Evolutionary conservation across 257 asterid genomes (phyloP).

Genomic region (Solanum arcanum): DNA sequence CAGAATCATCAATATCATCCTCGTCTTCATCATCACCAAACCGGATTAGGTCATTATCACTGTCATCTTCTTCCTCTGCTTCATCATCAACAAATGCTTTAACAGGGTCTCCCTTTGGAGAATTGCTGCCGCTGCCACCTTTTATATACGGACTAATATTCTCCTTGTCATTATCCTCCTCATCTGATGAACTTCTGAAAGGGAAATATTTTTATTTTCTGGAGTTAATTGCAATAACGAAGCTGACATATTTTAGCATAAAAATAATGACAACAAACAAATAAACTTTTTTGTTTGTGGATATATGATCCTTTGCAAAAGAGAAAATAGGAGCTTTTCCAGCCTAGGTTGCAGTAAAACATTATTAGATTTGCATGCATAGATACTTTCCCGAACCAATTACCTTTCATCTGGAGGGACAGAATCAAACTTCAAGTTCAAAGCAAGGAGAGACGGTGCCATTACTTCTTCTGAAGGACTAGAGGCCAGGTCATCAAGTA

Average conservation of each 20-base stretch:
- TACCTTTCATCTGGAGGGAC: constrained; percentile 60
- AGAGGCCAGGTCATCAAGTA: constrained; percentile 18
- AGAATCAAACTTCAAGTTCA: constrained; percentile 75
- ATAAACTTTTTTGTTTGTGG: background rate
- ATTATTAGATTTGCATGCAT: background rate
- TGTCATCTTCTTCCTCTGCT: constrained; percentile 93
- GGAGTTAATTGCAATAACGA: background rate
- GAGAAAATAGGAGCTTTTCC: background rate
- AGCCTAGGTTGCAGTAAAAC: background rate
- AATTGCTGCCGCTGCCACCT: constrained; percentile 12
- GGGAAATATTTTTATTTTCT: background rate
- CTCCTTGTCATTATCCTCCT: constrained; percentile 70
- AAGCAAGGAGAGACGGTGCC: constrained; percentile 55
- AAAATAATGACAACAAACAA: background rate
- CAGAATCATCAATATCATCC: constrained; percentile 58
- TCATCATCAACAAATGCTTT: constrained; percentile 79
- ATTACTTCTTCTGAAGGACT: constrained; percentile 41
- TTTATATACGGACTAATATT: constrained; percentile 33
- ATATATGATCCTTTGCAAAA: background rate
- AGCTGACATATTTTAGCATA: background rate
- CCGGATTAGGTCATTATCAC: constrained; percentile 51
- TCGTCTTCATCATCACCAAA: constrained; percentile 61
- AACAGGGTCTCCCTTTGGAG: constrained; percentile 55
- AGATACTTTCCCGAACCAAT: background rate
- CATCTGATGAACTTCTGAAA: constrained; percentile 66